phyloP scores from a whole-genome alignment of 2,329 filamentous ascomycete species.

The Chrysoporthe puriensis region DNA sequence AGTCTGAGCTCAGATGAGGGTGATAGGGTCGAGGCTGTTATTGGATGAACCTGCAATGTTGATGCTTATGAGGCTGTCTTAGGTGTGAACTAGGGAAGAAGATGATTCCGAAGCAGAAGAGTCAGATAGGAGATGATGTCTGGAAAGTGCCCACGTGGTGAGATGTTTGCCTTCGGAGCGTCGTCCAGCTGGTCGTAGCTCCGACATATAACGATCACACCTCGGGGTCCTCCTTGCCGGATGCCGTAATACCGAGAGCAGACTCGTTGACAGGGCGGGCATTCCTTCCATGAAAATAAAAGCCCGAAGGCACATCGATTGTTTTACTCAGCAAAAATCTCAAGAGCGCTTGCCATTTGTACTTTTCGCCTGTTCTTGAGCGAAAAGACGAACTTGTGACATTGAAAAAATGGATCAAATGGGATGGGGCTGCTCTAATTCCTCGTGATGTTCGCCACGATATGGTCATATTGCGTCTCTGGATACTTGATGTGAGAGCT shows the following conservation, averaged over 20 bases:
- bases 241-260: too few relatives aligned
- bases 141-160: neutral
- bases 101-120: neutral
- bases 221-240: neutral
- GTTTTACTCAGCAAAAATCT: neutral
- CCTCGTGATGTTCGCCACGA: too few relatives aligned
- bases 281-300: neutral
- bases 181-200: neutral
- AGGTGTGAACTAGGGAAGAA: neutral
- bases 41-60: neutral
- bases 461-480: too few relatives aligned
- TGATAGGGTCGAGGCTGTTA: neutral
- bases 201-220: neutral
- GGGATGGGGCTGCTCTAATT: too few relatives aligned
- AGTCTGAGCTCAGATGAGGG: neutral
- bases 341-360: neutral
- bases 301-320: neutral
- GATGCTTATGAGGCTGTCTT: neutral
- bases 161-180: neutral
- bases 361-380: neutral
- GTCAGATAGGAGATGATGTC: neutral
- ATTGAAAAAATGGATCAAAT: too few relatives aligned
- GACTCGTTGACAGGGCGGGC: neutral
- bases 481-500: too few relatives aligned
- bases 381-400: too few relatives aligned